Conservation (phyloP, 1,139 yeast species). For the Yamadazyma membranifaciens region DNA sequence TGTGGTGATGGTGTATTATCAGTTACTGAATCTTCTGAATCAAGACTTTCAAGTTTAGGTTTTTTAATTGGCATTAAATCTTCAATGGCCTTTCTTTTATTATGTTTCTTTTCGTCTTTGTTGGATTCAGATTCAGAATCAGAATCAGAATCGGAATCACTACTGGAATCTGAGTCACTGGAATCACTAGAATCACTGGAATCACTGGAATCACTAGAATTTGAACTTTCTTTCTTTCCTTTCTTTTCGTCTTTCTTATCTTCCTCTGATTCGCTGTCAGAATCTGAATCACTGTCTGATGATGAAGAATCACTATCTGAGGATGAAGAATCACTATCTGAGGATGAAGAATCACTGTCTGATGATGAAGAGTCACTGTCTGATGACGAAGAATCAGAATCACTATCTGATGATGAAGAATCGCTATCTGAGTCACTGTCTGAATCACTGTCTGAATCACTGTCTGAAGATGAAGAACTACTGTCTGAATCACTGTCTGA, state of each 20-base stretch:
- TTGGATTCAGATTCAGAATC: constrained; percentile 12
- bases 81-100: constrained; percentile 22
- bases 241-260: not conserved
- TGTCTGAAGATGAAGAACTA: not conserved
- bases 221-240: constrained; percentile 8
- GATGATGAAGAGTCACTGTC: constrained; percentile 4
- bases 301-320: constrained; percentile 10
- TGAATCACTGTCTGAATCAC: constrained; percentile 9
- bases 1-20: constrained; percentile 20
- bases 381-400: constrained; percentile 11
- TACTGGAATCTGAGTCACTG: constrained; percentile 13
- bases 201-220: constrained; percentile 14
- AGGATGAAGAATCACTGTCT: constrained; percentile 6
- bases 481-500: constrained; percentile 1
- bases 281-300: constrained; percentile 7
- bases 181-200: constrained; percentile 13
- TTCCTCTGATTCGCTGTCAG: constrained; percentile 7
- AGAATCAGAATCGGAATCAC: constrained; percentile 14
- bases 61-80: constrained; percentile 24
- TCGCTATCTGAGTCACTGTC: constrained; percentile 11
- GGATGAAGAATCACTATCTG: constrained; percentile 13
- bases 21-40: constrained; percentile 25
- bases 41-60: constrained; percentile 25
- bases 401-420: constrained; percentile 6
- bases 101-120: constrained; percentile 15